These are phyloP conservation scores for Suillus clintonianus DNA, from an alignment of 768 basidiomycete species.

Conservation along the genomic window DNA sequence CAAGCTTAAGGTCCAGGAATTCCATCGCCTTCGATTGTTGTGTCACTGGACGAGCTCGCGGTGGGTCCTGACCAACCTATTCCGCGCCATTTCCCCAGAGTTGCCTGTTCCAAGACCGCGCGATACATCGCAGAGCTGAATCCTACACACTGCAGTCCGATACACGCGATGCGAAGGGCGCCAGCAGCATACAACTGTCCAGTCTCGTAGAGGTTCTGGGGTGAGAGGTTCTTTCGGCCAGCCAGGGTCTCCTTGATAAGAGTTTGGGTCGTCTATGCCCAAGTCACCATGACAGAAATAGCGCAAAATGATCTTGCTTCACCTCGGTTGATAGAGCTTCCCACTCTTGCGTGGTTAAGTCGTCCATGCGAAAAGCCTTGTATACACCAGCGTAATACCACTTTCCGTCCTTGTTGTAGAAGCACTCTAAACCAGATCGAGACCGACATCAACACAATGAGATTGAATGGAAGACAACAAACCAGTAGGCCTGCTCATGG, in stretches of 20 bases:
- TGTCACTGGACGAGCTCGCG: neutral
- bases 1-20: neutral
- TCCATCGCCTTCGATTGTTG: neutral
- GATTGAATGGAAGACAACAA: constrained; percentile 6
- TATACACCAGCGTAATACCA: constrained; percentile 89
- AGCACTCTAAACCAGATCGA: constrained; percentile 56
- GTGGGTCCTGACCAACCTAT: neutral
- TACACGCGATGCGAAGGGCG: constrained; percentile 70
- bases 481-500: constrained; percentile 68
- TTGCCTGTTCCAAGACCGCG: constrained; percentile 65
- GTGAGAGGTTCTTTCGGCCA: constrained; percentile 73
- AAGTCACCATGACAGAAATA: constrained; percentile 1
- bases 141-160: constrained; percentile 75
- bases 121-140: constrained; percentile 71
- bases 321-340: constrained; percentile 67
- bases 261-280: constrained; percentile 57
- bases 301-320: constrained; percentile 13
- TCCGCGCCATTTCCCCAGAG: constrained; percentile 24
- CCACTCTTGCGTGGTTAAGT: constrained; percentile 71
- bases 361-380: constrained; percentile 62
- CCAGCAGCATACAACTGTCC: constrained; percentile 72
- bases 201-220: constrained; percentile 76
- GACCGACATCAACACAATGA: neutral
- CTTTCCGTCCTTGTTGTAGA: constrained; percentile 76
- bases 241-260: constrained; percentile 73